These are phyloP conservation scores for Nakazawaea anatomiae DNA, from an alignment of 805 yeast species.

Conservation along the genomic window DNA sequence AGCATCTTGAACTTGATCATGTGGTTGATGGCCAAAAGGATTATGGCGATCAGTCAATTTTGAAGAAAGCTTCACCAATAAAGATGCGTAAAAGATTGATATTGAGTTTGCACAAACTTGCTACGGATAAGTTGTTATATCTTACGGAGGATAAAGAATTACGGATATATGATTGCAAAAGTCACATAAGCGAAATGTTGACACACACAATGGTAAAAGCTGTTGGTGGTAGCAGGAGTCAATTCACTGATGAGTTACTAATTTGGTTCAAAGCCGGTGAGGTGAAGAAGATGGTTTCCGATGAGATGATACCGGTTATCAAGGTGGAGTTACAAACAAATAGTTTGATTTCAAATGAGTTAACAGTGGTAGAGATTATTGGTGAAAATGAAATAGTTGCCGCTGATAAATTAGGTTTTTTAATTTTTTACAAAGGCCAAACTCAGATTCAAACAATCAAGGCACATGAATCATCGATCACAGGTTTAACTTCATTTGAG, in stretches of 20 bases:
- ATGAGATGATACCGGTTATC: constrained; percentile 10
- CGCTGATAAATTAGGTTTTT: constrained; percentile 47
- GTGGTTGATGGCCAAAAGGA: not conserved
- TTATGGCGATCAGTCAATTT: too few species aligned
- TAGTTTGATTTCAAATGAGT: constrained; percentile 32
- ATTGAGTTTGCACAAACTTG: constrained; percentile 14
- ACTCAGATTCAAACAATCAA: constrained; percentile 24
- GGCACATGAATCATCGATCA: constrained; percentile 49
- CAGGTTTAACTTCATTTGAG: constrained; percentile 34
- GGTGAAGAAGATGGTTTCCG: constrained; percentile 22
- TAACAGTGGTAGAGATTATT: constrained; percentile 34
- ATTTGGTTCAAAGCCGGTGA: constrained; percentile 39
- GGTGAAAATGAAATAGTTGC: constrained; percentile 22
- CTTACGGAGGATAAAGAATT: constrained; percentile 33
- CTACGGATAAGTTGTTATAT: constrained; percentile 23
- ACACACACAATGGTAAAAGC: constrained; percentile 31
- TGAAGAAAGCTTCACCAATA: too few species aligned
- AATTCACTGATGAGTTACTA: constrained; percentile 25
- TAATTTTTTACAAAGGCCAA: constrained; percentile 18
- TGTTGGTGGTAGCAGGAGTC: constrained; percentile 32
- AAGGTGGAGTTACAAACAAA: constrained; percentile 17
- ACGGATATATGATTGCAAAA: constrained; percentile 18
- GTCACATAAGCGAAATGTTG: constrained; percentile 15
- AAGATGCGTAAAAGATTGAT: constrained; percentile 3
- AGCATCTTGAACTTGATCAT: constrained; percentile 13